These are phyloP conservation scores for Sporothrix phasma DNA, from an alignment of 2,329 filamentous ascomycete genomes.

Conservation along the genomic window DNA sequence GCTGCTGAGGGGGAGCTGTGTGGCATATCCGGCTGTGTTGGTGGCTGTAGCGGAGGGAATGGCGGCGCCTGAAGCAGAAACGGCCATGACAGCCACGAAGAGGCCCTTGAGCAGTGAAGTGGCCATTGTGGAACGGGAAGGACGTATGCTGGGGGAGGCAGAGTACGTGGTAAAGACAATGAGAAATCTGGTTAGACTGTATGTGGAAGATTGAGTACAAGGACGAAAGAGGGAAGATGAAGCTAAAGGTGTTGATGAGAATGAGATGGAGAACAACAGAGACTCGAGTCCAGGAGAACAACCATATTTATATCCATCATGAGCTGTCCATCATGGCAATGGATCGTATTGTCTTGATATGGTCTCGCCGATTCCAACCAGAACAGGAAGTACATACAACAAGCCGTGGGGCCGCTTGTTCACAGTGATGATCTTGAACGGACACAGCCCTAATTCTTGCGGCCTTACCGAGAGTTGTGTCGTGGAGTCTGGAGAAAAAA, in stretches of 20 bases:
- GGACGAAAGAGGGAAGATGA: background rate
- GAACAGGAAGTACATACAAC: background rate
- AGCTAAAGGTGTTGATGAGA: background rate
- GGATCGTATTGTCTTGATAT: background rate
- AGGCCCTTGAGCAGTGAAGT: background rate
- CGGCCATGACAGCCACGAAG: background rate
- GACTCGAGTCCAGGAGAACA: background rate
- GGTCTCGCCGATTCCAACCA: background rate
- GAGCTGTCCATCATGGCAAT: background rate
- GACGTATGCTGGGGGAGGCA: background rate
- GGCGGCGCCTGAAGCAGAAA: background rate
- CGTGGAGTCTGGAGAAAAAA: background rate
- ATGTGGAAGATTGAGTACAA: background rate
- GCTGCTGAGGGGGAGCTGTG: conserved; percentile 21
- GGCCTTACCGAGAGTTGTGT: background rate
- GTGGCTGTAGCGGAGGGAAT: background rate
- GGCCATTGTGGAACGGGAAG: background rate
- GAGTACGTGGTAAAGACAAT: no score
- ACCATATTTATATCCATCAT: background rate
- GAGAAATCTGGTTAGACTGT: background rate
- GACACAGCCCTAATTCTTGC: background rate
- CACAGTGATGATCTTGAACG: background rate
- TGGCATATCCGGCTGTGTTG: background rate
- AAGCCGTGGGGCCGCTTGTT: background rate
- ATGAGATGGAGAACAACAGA: background rate